Evolutionary conservation across 176 grass and related monocot genomes (phyloP).

Genomic region (Ensete ventricosum): DNA sequence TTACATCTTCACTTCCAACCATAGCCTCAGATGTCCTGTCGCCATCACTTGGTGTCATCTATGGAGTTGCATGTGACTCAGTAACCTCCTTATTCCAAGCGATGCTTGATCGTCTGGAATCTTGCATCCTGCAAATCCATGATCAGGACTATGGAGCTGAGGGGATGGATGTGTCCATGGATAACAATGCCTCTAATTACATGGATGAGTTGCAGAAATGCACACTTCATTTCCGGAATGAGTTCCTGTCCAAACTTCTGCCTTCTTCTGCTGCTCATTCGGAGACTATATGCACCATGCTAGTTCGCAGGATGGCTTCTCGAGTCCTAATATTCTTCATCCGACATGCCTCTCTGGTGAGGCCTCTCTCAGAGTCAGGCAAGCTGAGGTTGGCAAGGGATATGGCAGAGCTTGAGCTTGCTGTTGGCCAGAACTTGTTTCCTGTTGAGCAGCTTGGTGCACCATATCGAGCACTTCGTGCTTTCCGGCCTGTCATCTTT

Average conservation of each 20-base stretch:
- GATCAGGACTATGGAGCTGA: constrained; percentile 62
- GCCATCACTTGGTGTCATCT: constrained; percentile 62
- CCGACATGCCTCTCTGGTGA: constrained; percentile 84
- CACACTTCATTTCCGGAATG: constrained; percentile 69
- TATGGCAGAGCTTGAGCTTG: constrained; percentile 91
- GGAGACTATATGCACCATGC: constrained; percentile 82
- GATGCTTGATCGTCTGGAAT: constrained; percentile 71
- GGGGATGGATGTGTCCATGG: constrained; percentile 46
- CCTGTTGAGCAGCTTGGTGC: constrained; percentile 93
- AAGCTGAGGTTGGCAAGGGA: constrained; percentile 95
- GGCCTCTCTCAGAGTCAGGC: constrained; percentile 92
- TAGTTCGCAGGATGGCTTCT: constrained; percentile 92
- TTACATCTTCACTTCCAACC: constrained; percentile 51
- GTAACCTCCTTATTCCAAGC: constrained; percentile 72
- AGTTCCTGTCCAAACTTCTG: constrained; percentile 86
- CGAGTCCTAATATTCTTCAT: constrained; percentile 93
- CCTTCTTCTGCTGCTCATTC: constrained; percentile 70
- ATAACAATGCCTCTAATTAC: constrained; percentile 81
- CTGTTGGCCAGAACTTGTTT: constrained; percentile 88
- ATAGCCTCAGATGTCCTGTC: constrained; percentile 63
- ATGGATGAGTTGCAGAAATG: constrained; percentile 97
- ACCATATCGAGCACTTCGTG: constrained; percentile 71
- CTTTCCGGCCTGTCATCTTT: constrained; percentile 83
- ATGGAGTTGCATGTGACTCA: constrained; percentile 81
- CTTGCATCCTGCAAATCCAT: constrained; percentile 83